A percentile compares a stretch with the other conserved stretches of the same genome.
phyloP scores from a whole-genome alignment of 805 yeast species.

The Cyberlindnera euphorbiae region DNA sequence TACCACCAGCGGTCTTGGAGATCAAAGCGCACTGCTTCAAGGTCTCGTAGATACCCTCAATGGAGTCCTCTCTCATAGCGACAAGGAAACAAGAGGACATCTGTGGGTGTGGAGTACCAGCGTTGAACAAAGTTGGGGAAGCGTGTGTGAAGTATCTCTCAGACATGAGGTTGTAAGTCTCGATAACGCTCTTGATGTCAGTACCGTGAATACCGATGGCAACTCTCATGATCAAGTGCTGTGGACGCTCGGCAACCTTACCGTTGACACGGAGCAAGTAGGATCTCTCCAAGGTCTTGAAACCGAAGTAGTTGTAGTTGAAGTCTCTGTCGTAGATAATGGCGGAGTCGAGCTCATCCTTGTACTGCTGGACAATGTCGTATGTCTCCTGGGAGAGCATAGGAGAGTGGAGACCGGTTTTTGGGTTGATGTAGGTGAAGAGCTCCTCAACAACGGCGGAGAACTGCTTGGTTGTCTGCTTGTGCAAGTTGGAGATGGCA shows the following conservation, averaged over 20 bases:
- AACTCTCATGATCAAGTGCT: slow-evolving; percentile 85
- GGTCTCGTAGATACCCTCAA: slow-evolving; percentile 91
- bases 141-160: slow-evolving; percentile 86
- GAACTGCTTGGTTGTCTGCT: slow-evolving; percentile 83
- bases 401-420: slow-evolving; percentile 53
- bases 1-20: slow-evolving; percentile 94
- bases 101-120: slow-evolving; percentile 82
- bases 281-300: slow-evolving; percentile 84
- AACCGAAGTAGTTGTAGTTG: slow-evolving; percentile 77
- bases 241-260: slow-evolving; percentile 82
- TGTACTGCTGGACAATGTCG: slow-evolving; percentile 56
- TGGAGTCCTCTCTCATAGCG: slow-evolving; percentile 90
- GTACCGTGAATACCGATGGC: slow-evolving; percentile 84
- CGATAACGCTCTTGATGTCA: slow-evolving; percentile 60
- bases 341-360: slow-evolving; percentile 64
- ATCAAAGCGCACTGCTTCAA: slow-evolving; percentile 84
- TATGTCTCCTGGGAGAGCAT: slow-evolving; percentile 65
- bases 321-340: slow-evolving; percentile 76
- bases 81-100: slow-evolving; percentile 90
- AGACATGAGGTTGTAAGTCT: slow-evolving; percentile 88
- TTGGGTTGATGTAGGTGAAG: slow-evolving; percentile 75
- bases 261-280: slow-evolving; percentile 67
- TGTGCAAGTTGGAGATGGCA: slow-evolving; percentile 91
- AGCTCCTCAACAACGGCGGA: slow-evolving; percentile 71
- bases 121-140: slow-evolving; percentile 92